Evolutionary conservation across 768 basidiomycete genomes (phyloP), one percentile per base, ranked within the genome.

Genomic region (Russula olivacea): DNA sequence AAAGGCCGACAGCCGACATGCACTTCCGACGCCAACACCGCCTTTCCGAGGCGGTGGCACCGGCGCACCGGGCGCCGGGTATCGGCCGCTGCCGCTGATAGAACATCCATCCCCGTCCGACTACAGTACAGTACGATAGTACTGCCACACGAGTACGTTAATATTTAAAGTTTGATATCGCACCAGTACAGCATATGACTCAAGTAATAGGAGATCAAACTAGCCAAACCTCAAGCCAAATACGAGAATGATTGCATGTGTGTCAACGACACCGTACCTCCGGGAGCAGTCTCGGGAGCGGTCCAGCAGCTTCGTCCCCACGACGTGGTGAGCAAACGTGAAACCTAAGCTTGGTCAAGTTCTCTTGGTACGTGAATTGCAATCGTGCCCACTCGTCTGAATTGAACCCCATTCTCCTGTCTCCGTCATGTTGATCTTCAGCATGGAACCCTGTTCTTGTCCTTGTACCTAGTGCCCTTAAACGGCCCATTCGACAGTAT

Each of bases 371-470:
- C 47, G 36, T 55, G 36, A 12, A 59, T 63, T 54, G 38, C 45
- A 53, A 59, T 63, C 23, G 5, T 40, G 32, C 30, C 62, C 45
- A 55, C 21, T 25, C 57, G 62, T 53, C 62, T 28, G 21, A 38
- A 41, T 30, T 32, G 17, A 17, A 12, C n/a, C 17, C n/a, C 30
- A n/a, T 49, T 38, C 21, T 55, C 43, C 28, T 17, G 36, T 28
- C 51, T 30, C 21, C 34, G 15, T 48, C 36, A 41, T 23, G 50
- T 30, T 47, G 19, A 19, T 12, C 45, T 23, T 47, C 25, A 12
- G 36, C 6, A 30, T 14, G 50, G 14, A 45, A 28, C 15, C 11
- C 52, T 15, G 36, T n/a, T 45, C 53, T 43, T 30, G 7, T 8
- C 40, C 21, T 55, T 15, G 15, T 48, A 21, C 17, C 40, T 21